These are phyloP conservation scores for Leonotis leonurus DNA, from an alignment of 257 asterid genomes.

Conservation along the genomic window DNA sequence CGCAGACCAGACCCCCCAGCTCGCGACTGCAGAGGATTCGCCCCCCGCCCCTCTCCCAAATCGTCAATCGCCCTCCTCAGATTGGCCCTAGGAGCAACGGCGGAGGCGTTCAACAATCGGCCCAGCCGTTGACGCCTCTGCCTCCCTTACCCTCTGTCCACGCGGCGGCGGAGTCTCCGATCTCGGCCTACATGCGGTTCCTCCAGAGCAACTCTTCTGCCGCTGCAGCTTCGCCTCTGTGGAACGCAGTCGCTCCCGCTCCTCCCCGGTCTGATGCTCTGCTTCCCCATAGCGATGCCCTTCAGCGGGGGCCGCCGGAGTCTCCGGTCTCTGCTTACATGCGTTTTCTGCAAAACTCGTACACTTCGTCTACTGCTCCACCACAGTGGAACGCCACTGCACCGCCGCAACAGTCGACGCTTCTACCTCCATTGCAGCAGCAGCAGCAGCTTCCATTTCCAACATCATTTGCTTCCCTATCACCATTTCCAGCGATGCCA, in stretches of 20 bases:
- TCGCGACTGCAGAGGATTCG: slow-evolving; percentile 85
- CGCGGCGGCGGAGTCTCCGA: slow-evolving; percentile 40
- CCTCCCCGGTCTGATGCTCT: slow-evolving; percentile 19
- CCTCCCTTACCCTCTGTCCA: slow-evolving; percentile 43
- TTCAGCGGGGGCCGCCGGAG: slow-evolving; percentile 21
- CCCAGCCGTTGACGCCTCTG: slow-evolving; percentile 54
- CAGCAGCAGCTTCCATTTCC: too few species aligned
- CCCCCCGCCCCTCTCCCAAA: slow-evolving; percentile 75
- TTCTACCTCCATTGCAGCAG: too few species aligned
- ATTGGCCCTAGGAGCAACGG: slow-evolving; percentile 19
- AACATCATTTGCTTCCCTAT: slow-evolving; percentile 1
- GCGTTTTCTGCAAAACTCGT: slow-evolving; percentile 21
- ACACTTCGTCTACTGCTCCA: slow-evolving; percentile 12
- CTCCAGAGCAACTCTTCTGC: slow-evolving; percentile 22
- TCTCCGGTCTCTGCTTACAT: slow-evolving; percentile 24
- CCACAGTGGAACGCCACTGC: slow-evolving; percentile 1
- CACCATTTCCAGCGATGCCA: slow-evolving; percentile 22
- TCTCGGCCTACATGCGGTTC: slow-evolving; percentile 40
- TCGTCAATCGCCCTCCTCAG: slow-evolving; percentile 48
- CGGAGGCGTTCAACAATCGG: slow-evolving; percentile 34
- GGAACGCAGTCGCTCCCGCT: slow-evolving; percentile 16
- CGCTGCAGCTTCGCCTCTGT: slow-evolving; percentile 11
- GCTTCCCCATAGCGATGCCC: slow-evolving; percentile 18
- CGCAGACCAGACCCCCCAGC: slow-evolving; percentile 51
- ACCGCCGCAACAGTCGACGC: too few species aligned